Evolutionary conservation across 2,329 filamentous ascomycete species (phyloP).

Genomic region (Fonsecaea erecta): DNA sequence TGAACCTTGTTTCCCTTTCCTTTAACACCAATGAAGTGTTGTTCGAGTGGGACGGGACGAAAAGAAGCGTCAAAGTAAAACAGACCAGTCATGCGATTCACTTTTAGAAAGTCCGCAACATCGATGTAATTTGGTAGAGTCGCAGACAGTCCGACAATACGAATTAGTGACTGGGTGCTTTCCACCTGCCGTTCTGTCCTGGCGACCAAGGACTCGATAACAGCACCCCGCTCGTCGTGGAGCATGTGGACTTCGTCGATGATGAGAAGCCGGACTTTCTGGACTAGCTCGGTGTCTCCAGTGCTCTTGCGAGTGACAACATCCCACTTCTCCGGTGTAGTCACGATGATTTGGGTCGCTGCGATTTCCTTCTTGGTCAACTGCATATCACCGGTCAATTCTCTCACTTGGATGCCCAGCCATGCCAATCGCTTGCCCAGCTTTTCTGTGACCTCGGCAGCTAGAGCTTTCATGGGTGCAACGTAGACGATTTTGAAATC

Average conservation of each 20-base stretch:
- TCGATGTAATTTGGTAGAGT: conserved; percentile 96
- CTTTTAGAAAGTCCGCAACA: conserved; percentile 94
- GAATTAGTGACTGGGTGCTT: conserved; percentile 95
- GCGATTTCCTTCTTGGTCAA: conserved; percentile 95
- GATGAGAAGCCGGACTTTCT: conserved; percentile 93
- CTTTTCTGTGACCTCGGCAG: conserved; percentile 95
- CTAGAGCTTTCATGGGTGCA: conserved; percentile 97
- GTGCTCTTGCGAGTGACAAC: conserved; percentile 97
- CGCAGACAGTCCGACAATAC: conserved; percentile 92
- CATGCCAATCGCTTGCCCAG: conserved; percentile 88
- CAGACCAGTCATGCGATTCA: conserved; percentile 87
- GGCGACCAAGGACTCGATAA: conserved; percentile 93
- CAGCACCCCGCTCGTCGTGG: conserved; percentile 94
- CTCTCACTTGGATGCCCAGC: conserved; percentile 88
- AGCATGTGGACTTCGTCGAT: conserved; percentile 99
- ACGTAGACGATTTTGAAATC: conserved; percentile 99
- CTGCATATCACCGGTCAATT: conserved; percentile 98
- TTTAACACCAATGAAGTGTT: conserved; percentile 96
- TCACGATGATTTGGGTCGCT: conserved; percentile 96
- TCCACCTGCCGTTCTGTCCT: conserved; percentile 95
- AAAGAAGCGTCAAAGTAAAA: conserved; percentile 99
- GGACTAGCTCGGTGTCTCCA: conserved; percentile 94
- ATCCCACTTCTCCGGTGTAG: conserved; percentile 99
- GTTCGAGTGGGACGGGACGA: conserved; percentile 90
- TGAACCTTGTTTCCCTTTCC: conserved; percentile 82